A percentile compares a stretch with the other conserved stretches of the same genome.
Conservation (phyloP, 164 flowering plant genomes). For the Vitis rotundifolia region DNA sequence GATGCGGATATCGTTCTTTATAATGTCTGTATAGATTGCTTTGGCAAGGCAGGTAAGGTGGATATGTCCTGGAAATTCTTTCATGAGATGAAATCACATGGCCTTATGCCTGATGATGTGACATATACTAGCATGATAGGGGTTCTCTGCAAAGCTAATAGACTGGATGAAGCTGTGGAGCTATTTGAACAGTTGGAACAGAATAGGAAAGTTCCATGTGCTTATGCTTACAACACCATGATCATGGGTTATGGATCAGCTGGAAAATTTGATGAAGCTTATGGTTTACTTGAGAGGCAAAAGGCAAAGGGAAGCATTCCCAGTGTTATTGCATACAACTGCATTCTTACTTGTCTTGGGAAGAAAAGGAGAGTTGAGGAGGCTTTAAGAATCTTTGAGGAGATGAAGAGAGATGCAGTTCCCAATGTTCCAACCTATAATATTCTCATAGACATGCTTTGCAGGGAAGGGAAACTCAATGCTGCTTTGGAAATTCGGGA, state of each 20-base stretch:
- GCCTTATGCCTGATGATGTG: slow-evolving; percentile 82
- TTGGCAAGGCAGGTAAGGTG: slow-evolving; percentile 88
- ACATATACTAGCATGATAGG: slow-evolving; percentile 94
- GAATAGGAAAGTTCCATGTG: slow-evolving; percentile 73
- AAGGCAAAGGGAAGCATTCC: slow-evolving; percentile 84
- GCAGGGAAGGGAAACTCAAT: slow-evolving; percentile 65
- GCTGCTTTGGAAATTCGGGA: slow-evolving; percentile 56
- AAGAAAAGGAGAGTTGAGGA: slow-evolving; percentile 70
- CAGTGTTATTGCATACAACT: slow-evolving; percentile 83
- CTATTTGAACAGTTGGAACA: slow-evolving; percentile 79
- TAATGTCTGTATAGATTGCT: slow-evolving; percentile 92
- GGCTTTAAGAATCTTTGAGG: slow-evolving; percentile 64
- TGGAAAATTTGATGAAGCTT: slow-evolving; percentile 86
- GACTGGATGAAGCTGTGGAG: slow-evolving; percentile 73
- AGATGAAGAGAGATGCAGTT: slow-evolving; percentile 83
- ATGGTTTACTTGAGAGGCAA: slow-evolving; percentile 77
- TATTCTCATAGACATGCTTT: slow-evolving; percentile 84
- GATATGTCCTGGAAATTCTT: slow-evolving; percentile 99
- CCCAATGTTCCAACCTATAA: slow-evolving; percentile 82
- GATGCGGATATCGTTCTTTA: slow-evolving; percentile 80
- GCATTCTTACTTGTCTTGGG: slow-evolving; percentile 84
- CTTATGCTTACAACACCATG: slow-evolving; percentile 94
- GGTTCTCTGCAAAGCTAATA: slow-evolving; percentile 75
- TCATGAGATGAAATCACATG: slow-evolving; percentile 79
- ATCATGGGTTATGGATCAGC: slow-evolving; percentile 92